Base-by-base conservation (phyloP, 2,329 filamentous ascomycete genomes). In the Cytospora leucostoma region DNA sequence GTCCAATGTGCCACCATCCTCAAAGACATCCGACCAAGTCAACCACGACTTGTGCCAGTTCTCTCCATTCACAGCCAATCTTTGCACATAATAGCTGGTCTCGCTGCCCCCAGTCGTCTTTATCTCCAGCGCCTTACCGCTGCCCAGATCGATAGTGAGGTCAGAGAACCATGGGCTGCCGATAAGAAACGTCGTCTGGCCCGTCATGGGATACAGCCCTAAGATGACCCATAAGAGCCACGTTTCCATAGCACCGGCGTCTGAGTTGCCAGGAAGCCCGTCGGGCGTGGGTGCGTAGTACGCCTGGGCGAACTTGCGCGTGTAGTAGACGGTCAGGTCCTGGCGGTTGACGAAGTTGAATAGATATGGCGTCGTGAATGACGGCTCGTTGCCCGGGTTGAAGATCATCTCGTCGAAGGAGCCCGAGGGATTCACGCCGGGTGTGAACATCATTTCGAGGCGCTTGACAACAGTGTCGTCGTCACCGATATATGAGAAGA, bases 201-300 rank as follows among this genome's bases (percentile, higher is more conserved):
- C 87, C 0, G 87, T 88, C 66, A 91, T 76, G 1, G 88, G 88
- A 67, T 89, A 90, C 34, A 90, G 74, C 2, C 88, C 88, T 44
- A 90, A 80, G 81, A 89, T 88, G 66, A 84, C 85, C 84, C 88
- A 91, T 10, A 89, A 74, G 3, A 89, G 73, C 84, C 87, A 90
- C 8, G 83, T 86, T 71, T 91, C 87, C 88, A 91, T 90, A 15
- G 88, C 86, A 7, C 89, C 89, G 1, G 87, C 87, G 71, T 91
- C 89, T 52, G 83, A 86, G 73, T 91, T 91, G 0, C 89, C 89
- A 0, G 88, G 88, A 0, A 91, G 77, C 0, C 89, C 88, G 8
- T 70, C 70, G 0, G 78, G 76, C 0, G 81, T 82, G 1, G 82
- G 77, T 56, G 77, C 78, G 74, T 89, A 90, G 74, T 84, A 86